Base-by-base conservation (phyloP, 1,284 basidiomycete species). In the Cerioporus squamosus region DNA sequence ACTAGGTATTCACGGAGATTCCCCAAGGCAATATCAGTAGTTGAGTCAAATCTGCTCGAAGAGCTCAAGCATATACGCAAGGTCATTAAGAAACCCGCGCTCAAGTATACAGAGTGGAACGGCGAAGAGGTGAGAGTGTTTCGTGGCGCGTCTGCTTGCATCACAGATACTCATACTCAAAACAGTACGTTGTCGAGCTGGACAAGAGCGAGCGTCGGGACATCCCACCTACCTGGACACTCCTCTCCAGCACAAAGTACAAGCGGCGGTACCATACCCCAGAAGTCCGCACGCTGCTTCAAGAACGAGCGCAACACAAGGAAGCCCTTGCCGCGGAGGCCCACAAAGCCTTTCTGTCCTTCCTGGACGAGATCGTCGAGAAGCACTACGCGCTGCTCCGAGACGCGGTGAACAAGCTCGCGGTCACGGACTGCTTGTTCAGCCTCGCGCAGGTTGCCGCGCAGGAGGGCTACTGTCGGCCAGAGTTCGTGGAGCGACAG, bases 191-290 rank as follows among this genome's bases (percentile, higher is more conserved):
- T 2, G 78, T 96, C 14, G 91, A 95, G 72, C 78, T 97, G 17
- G 87, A 88, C 50, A 87, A 85, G 50, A 80, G 79, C 7, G 92
- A 94, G 46, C 86, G 88, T 14, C 83, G 84, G 61, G 67, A 68
- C 1, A 85, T 94, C 3, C 97, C 97, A 0, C 81, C 83, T 6
- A 82, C 84, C 56, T 99, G 96, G 95, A 77, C 86, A 46, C 78
- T 91, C 39, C 80, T 95, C 49, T 93, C 87, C 38, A 87, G 91
- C 44, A 98, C 95, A 1, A 95, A 90, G 72, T 76, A 76, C 18
- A 77, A 82, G 24, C 84, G 87, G 46, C 83, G 97, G n/a, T 98
- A 93, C 72, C 90, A 91, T 52, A 88, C 94, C 0, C 94, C 95
- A 0, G 80, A 81, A 29, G 83, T 93, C 18, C 81, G 85, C 51